A percentile compares a stretch with the other conserved stretches of the same genome.
Evolutionary conservation across 2,329 filamentous ascomycete genomes (phyloP).

Genomic region (Epicoccum sorghinum): DNA sequence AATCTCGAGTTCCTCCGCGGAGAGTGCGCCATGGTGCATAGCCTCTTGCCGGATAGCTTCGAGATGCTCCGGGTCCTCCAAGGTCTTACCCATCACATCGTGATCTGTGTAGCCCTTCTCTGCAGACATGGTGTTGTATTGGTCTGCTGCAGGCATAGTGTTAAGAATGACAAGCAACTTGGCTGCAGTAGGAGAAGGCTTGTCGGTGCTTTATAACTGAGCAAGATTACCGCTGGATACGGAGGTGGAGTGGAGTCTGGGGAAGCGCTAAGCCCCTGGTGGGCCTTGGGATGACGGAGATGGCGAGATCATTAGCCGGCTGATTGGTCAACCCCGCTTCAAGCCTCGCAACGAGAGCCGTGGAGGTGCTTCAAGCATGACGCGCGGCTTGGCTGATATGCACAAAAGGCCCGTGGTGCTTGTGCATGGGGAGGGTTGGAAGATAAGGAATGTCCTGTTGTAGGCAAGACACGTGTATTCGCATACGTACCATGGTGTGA

Average conservation of each 20-base stretch:
- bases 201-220: constrained; percentile 9
- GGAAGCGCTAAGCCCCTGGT: constrained; percentile 5
- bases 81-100: not conserved
- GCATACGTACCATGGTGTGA: too few species aligned
- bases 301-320: not conserved
- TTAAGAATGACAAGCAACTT: not conserved
- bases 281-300: constrained; percentile 8
- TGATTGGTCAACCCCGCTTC: constrained; percentile 12
- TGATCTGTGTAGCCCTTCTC: constrained; percentile 12
- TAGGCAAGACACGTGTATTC: too few species aligned
- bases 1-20: constrained; percentile 31
- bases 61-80: constrained; percentile 20
- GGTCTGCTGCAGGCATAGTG: not conserved
- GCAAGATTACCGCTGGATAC: constrained; percentile 6
- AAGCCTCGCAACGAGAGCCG: not conserved
- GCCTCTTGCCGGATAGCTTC: constrained; percentile 18
- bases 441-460: too few species aligned
- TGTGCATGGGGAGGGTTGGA: too few species aligned
- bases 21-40: constrained; percentile 24
- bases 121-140: constrained; percentile 1
- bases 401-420: not conserved
- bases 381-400: not conserved
- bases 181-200: constrained; percentile 4
- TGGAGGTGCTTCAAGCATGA: not conserved
- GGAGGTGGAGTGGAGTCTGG: constrained; percentile 2